A percentile compares a stretch with the other conserved stretches of the same genome.
phyloP scores from a whole-genome alignment of 2,329 filamentous ascomycete species.

The Acephala macrosclerotiorum region DNA sequence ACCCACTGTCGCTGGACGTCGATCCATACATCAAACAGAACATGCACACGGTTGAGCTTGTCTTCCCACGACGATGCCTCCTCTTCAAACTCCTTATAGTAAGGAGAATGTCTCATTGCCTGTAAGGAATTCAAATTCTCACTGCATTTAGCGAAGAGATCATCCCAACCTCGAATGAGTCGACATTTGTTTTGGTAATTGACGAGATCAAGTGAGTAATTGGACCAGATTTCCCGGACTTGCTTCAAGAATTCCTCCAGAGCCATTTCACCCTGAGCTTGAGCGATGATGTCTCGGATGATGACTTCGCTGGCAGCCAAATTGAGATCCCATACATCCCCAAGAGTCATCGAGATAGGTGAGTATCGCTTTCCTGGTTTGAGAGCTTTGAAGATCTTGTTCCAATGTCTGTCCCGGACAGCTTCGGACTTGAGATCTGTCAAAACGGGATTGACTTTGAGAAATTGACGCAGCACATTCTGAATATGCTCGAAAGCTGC shows the following conservation, averaged over 20 bases:
- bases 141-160: slow-evolving; percentile 97
- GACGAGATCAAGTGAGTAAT: slow-evolving; percentile 91
- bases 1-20: slow-evolving; percentile 99
- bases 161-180: slow-evolving; percentile 96
- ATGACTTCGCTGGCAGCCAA: slow-evolving; percentile 85
- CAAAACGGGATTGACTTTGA: slow-evolving; percentile 90
- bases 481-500: slow-evolving; percentile 99
- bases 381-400: slow-evolving; percentile 95
- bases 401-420: slow-evolving; percentile 95
- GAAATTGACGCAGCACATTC: slow-evolving; percentile 82
- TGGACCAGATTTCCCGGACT: slow-evolving; percentile 96
- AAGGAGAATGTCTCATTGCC: slow-evolving; percentile 98
- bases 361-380: slow-evolving; percentile 95
- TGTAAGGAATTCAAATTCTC: slow-evolving; percentile 97
- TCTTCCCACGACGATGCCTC: slow-evolving; percentile 98
- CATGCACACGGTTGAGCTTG: slow-evolving; percentile 95
- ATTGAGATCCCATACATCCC: slow-evolving; percentile 98
- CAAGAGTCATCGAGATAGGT: slow-evolving; percentile 92
- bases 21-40: slow-evolving; percentile 99
- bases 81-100: slow-evolving; percentile 99
- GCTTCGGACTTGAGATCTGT: slow-evolving; percentile 95
- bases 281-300: slow-evolving; percentile 91
- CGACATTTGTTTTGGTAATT: slow-evolving; percentile 98
- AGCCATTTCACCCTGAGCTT: slow-evolving; percentile 98
- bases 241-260: slow-evolving; percentile 97